phyloP scores from a whole-genome alignment of 2,329 filamentous ascomycete genomes.

The Thelonectria discophora region DNA sequence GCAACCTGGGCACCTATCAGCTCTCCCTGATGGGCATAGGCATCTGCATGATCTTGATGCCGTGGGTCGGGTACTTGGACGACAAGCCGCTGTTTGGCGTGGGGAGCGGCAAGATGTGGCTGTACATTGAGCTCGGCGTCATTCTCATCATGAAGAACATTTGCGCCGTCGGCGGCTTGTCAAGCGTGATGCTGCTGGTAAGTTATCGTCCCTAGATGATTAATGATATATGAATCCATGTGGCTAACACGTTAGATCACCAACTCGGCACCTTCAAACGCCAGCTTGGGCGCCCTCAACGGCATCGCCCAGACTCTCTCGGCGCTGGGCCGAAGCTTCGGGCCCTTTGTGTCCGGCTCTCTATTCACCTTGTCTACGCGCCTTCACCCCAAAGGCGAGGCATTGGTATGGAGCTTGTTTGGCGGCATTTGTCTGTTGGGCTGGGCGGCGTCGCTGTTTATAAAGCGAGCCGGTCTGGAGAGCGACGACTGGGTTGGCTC shows the following conservation, averaged over 20 bases:
- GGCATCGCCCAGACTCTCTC: conserved; percentile 94
- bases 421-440: conserved; percentile 83
- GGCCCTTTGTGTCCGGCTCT: conserved; percentile 86
- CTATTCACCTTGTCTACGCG: conserved; percentile 82
- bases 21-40: conserved; percentile 81
- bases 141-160: conserved; percentile 90
- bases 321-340: conserved; percentile 86
- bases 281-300: conserved; percentile 88
- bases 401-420: conserved; percentile 86
- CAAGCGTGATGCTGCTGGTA: conserved; percentile 87
- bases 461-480: conserved; percentile 70
- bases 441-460: conserved; percentile 81
- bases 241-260: conserved; percentile 71
- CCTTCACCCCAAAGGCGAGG: conserved; percentile 82
- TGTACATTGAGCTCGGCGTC: conserved; percentile 83
- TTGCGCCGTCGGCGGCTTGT: conserved; percentile 87
- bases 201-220: conserved; percentile 43
- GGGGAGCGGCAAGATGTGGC: conserved; percentile 70
- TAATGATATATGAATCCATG: too few relatives aligned
- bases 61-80: conserved; percentile 83
- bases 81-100: conserved; percentile 64
- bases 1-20: conserved; percentile 87
- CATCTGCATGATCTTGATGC: conserved; percentile 85
- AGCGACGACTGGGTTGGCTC: conserved; percentile 62
- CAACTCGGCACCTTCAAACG: conserved; percentile 87